phyloP scores from a whole-genome alignment of 345 rosid genomes.

The Passiflora organensis region DNA sequence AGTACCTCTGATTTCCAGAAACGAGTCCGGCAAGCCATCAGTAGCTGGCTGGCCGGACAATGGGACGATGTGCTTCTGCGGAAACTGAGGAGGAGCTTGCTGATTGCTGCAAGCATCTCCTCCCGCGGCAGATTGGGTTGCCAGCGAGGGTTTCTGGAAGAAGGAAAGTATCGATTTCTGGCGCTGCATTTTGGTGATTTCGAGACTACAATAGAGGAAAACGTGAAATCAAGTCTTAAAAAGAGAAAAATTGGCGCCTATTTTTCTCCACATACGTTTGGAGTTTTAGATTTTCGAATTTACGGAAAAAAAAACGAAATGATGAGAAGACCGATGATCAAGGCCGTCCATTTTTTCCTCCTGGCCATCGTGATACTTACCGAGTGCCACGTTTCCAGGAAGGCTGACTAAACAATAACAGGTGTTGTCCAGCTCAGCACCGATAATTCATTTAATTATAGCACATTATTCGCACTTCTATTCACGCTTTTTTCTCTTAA shows the following conservation, averaged over 20 bases:
- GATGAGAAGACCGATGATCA: too few relatives aligned
- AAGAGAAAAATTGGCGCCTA: conserved; percentile 13
- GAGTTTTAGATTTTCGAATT: too few relatives aligned
- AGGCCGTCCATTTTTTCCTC: too few relatives aligned
- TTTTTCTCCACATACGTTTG: too few relatives aligned
- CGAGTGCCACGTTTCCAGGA: too few relatives aligned
- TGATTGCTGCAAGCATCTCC: conserved; percentile 17
- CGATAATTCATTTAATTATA: too few relatives aligned
- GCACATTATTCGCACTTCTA: too few relatives aligned
- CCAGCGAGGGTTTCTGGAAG: conserved; percentile 55
- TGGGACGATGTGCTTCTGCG: conserved; percentile 21
- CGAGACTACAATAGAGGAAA: background rate
- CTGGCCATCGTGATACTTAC: too few relatives aligned
- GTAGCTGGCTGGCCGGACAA: conserved; percentile 12
- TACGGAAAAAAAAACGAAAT: too few relatives aligned
- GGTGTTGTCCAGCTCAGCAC: too few relatives aligned
- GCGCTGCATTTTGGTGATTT: conserved; percentile 55
- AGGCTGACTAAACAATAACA: too few relatives aligned
- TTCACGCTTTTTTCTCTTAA: too few relatives aligned
- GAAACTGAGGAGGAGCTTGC: conserved; percentile 17
- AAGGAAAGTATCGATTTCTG: conserved; percentile 72
- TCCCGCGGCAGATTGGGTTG: conserved; percentile 20
- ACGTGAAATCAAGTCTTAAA: background rate
- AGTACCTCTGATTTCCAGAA: conserved; percentile 51
- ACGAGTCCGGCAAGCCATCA: conserved; percentile 21